Evolutionary conservation across 345 rosid species (phyloP).

Genomic region (Citrus medica): DNA sequence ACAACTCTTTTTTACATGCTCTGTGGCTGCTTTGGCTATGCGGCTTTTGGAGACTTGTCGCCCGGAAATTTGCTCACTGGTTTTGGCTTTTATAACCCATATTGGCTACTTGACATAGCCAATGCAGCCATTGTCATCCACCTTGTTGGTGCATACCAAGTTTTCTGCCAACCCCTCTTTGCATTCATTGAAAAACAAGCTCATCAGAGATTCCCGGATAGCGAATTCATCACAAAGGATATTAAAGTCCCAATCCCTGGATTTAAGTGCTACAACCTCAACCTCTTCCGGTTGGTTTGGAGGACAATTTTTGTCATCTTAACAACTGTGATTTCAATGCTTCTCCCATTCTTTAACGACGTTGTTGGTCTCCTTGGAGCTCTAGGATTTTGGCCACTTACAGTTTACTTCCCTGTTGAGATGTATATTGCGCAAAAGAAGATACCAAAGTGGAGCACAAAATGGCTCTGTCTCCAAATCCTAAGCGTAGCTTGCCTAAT

Average conservation of each 20-base stretch:
- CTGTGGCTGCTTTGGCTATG: conserved; percentile 87
- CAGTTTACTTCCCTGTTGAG: conserved; percentile 87
- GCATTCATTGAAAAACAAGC: conserved; percentile 73
- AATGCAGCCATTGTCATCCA: conserved; percentile 78
- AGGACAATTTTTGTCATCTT: conserved; percentile 73
- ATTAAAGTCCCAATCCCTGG: conserved; percentile 49
- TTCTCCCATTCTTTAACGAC: conserved; percentile 84
- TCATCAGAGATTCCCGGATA: conserved; percentile 44
- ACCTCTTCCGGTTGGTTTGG: conserved; percentile 77
- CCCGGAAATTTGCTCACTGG: conserved; percentile 86
- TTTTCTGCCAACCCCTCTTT: conserved; percentile 82
- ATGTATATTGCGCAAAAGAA: conserved; percentile 74
- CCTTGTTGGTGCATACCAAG: conserved; percentile 91
- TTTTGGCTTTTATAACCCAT: conserved; percentile 76
- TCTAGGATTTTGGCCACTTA: conserved; percentile 87
- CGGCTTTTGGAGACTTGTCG: conserved; percentile 77
- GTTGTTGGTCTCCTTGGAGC: conserved; percentile 87
- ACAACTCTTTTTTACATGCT: conserved; percentile 90
- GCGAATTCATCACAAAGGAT: conserved; percentile 53
- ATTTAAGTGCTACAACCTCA: conserved; percentile 44
- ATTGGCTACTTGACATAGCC: conserved; percentile 87
- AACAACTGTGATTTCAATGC: conserved; percentile 78
- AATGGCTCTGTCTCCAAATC: conserved; percentile 69
- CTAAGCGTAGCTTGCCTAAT: conserved; percentile 75
- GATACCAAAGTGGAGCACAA: conserved; percentile 73